These are phyloP conservation scores for Trypanosoma lewisi DNA, from an alignment of 208 protist species.

Conservation along the genomic window DNA sequence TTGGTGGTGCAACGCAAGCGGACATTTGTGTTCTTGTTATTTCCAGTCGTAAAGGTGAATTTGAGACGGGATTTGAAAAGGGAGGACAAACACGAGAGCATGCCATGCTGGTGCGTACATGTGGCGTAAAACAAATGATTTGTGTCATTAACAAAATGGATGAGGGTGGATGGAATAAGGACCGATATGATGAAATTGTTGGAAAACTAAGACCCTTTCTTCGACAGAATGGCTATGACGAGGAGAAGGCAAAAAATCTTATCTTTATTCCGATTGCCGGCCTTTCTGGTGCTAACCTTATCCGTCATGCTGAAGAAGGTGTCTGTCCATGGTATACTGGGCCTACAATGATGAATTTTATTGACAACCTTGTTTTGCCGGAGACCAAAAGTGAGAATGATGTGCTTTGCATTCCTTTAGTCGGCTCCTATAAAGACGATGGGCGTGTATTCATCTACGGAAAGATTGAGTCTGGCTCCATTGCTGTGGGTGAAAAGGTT, in stretches of 20 bases:
- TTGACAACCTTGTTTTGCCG: constrained; percentile 87
- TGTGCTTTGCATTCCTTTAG: constrained; percentile 92
- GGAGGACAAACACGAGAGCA: constrained; percentile 99
- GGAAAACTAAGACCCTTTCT: constrained; percentile 96
- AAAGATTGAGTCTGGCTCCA: constrained; percentile 94
- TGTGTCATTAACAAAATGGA: constrained; percentile 99
- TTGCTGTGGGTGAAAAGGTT: constrained; percentile 87
- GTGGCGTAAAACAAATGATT: constrained; percentile 96
- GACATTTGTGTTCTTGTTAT: constrained; percentile 99
- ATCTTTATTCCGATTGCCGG: constrained; percentile 97
- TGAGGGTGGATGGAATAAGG: constrained; percentile 95
- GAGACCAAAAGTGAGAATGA: constrained; percentile 78
- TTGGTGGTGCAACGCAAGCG: constrained; percentile 97
- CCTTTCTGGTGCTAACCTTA: constrained; percentile 93
- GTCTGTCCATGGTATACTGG: constrained; percentile 93
- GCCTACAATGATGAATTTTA: constrained; percentile 88
- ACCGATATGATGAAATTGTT: constrained; percentile 95
- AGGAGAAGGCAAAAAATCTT: constrained; percentile 80
- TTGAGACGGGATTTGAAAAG: constrained; percentile 98
- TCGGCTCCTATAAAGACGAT: constrained; percentile 95
- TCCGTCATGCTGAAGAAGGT: constrained; percentile 55
- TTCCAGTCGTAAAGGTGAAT: constrained; percentile 98
- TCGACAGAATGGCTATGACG: constrained; percentile 92
- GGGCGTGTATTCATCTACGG: constrained; percentile 93
- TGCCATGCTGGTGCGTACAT: constrained; percentile 98